Evolutionary conservation across 345 rosid species (phyloP).

Genomic region (sweet orange (Citrus sinensis)): DVS_A1.0 CM039168.1:6624001-6624500

Average conservation of each 20-base stretch:
- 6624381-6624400: conserved; percentile 70
- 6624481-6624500: conserved; percentile 59
- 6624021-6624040: conserved; percentile 70
- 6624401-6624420: conserved; percentile 74
- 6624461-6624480: conserved; percentile 60
- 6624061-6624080: conserved; percentile 73
- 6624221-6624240: conserved; percentile 88
- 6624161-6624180: conserved; percentile 52
- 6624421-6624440: conserved; percentile 45
- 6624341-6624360: conserved; percentile 95
- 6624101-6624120: conserved; percentile 9
- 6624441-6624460: conserved; percentile 76
- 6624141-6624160: conserved; percentile 2
- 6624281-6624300: conserved; percentile 86
- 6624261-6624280: conserved; percentile 70
- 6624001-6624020: conserved; percentile 88
- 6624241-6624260: conserved; percentile 85
- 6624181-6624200: conserved; percentile 93
- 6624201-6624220: conserved; percentile 95
- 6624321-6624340: conserved; percentile 81
- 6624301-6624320: conserved; percentile 81
- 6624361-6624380: conserved; percentile 78
- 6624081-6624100: conserved; percentile 45
- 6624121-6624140: not conserved
- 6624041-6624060: conserved; percentile 89